Base-by-base conservation (phyloP, 768 basidiomycete genomes). In the Russula earlei region DNA sequence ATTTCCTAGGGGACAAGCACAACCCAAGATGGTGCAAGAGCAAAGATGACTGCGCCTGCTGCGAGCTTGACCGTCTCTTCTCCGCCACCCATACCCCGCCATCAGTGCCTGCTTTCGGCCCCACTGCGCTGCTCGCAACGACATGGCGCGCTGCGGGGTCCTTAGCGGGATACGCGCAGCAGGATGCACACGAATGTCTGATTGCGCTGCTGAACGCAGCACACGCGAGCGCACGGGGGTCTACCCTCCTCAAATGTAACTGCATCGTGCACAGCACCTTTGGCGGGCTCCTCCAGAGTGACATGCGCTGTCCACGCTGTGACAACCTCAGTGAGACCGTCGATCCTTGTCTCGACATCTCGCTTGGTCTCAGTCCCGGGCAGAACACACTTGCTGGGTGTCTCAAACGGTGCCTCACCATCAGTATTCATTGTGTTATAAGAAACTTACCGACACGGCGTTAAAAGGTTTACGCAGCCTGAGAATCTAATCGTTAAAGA, bases 191-290 rank as follows among this genome's bases (percentile, higher is more conserved):
- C 74, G 86, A 91, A 68, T 87, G 83, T 66, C 88, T 91, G 68
- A 88, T 91, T 27, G 77, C 84, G 17, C 80, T 84, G 0, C 74
- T 97, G 24, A 93, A 94, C 65, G 87, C 91, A 61, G 87, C 96
- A 11, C 94, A 98, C 67, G 74, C 75, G 19, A 87, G 81, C 36
- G 85, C 85, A 11, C 76, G 84, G 37, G 83, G 87, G 1, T 82
- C 81, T 52, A 88, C 85, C 11, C 82, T 85, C 63, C 74, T 85
- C 24, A 81, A 82, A 20, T 95, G 93, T 68, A 89, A 86, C 60
- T 98, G 95, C 65, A 83, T 95, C 64, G 82, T 95, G 29, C 94
- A 98, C 66, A 83, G 82, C 17, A 90, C 90, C 1, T 98, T 97
- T 64, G 83, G 84, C 0, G 95, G 93, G 0, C 77, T 82, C 50